Base-by-base conservation (phyloP, 257 asterid species). In the Capsicum rhomboideum region DNA sequence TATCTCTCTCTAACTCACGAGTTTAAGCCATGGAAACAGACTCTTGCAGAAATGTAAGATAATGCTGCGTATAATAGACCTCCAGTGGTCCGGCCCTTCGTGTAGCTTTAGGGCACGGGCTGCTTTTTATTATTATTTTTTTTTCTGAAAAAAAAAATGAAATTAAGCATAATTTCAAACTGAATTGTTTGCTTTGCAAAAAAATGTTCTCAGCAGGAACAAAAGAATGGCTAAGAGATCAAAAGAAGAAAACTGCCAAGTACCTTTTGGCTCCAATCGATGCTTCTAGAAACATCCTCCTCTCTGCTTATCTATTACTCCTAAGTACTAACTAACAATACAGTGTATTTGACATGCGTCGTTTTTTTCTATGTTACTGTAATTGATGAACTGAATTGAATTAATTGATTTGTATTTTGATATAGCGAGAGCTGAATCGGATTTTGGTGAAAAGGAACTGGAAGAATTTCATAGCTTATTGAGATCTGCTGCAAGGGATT, bases 171-270 rank as follows among this genome's bases (percentile, higher is more conserved):
- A 13, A 13, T 10, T 29, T 74, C 29, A 20, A 12, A n/a, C 11
- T 61, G 81, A 26, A 50, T 20, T 46, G 0, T 71, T 64, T 37
- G 23, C 29, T 55, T 61, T 52, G 26, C n/a, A n/a, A 26, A 6
- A 18, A 29, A 50, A 68, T 80, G 78, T 85, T 86, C 84, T 87
- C 94, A 96, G 98, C 99, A 91, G 99, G 99, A 93, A 98, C 98
- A 6, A 96, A 93, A 92, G 95, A 93, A 40, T 95, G 98, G 98
- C 93, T 93, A 82, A 89, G 87, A 89, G 99, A 94, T 88, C 99
- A 95, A 82, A 95, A 95, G 95, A 95, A 93, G 93, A 95, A 96
- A 82, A 88, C 99, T 29, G 91, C 91, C 50, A 91, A 84, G 87
- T 96, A 88, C 86, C 91, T 96, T 80, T 83, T 96, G 83, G 98